phyloP scores from a whole-genome alignment of 1,284 basidiomycete genomes.

The Apiotrichum siamense region DNA sequence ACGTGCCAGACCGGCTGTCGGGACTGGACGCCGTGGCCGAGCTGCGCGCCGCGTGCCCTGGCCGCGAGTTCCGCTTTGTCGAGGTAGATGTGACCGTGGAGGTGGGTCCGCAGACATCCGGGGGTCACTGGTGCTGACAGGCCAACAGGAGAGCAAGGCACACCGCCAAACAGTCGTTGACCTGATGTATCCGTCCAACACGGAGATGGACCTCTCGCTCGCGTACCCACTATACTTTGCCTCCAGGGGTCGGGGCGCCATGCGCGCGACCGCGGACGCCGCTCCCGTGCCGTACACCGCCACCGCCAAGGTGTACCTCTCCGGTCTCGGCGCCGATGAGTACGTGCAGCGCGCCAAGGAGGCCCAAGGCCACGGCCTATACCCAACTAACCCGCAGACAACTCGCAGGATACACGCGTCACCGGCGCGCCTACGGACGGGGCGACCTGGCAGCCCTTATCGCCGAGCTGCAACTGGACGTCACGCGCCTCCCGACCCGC shows the following conservation, averaged over 20 bases:
- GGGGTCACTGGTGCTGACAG: not conserved
- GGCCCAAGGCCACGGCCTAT: no score
- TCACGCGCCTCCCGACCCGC: constrained; percentile 80
- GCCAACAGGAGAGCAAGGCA: constrained; percentile 54
- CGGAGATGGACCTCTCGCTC: constrained; percentile 88
- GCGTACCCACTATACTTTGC: constrained; percentile 91
- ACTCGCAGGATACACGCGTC: constrained; percentile 87
- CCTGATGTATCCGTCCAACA: constrained; percentile 72
- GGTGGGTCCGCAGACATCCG: constrained; percentile 23
- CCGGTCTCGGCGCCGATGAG: constrained; percentile 92
- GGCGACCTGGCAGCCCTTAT: constrained; percentile 68
- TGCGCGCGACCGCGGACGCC: constrained; percentile 50
- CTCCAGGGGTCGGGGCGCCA: constrained; percentile 63
- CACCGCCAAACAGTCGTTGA: constrained; percentile 58
- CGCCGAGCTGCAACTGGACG: constrained; percentile 82
- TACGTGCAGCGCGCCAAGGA: constrained; percentile 18
- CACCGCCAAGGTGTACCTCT: constrained; percentile 74
- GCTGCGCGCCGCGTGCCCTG: constrained; percentile 63
- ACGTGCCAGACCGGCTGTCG: constrained; percentile 81
- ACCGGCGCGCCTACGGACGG: constrained; percentile 66
- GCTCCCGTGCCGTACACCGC: constrained; percentile 57
- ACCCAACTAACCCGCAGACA: constrained; percentile 46
- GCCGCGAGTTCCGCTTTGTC: constrained; percentile 83
- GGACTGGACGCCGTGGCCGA: constrained; percentile 73
- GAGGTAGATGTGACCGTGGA: constrained; percentile 78